Evolutionary conservation across 306 rosid species (phyloP), one percentile per base, ranked within the genome.

Genomic region (Quercus aquifolioides): DNA sequence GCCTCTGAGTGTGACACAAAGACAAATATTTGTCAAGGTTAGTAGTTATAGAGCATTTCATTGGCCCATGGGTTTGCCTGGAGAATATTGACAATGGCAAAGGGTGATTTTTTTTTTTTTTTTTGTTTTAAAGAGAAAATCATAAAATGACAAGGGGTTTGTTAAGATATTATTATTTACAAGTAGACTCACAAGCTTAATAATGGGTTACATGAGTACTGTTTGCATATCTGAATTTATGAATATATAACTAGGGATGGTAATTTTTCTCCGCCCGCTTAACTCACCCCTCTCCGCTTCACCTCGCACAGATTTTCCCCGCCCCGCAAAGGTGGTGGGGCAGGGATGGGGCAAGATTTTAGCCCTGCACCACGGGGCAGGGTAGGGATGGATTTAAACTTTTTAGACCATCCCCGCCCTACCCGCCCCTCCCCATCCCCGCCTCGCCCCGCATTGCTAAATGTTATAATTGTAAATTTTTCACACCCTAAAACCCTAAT

Each of bases 231-330:
- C 6, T 31, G 18, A 68, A 35, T 18, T 68, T 68, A 10, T n/a
- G 52, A 35, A 31, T 8, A 41, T 41, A 35, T 3, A 17, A 67
- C 18, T 35, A 35, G 2, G 8, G 41, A 35, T 35, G 2, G 0
- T 7, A 5, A 35, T 5, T 35, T 35, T 35, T 35, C 1, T 7
- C 8, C 1, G 0, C 0, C 41, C 0, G 1, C 2, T 35, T 35
- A 5, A 35, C 8, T 2, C 8, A 35, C 8, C 6, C 8, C 41
- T 35, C 2, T 35, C 8, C 0, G 0, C 41, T 35, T 35, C 2
- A 2, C 2, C 41, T 6, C 0, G 2, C 2, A 0, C 0, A 0
- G 8, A 1, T 6, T 35, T 35, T 35, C 0, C 8, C 7, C 8
- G 0, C 2, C 41, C 2, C 0, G 8, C 2, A 35, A 5, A 35